Conservation (phyloP, 2,329 filamentous ascomycete species). For the Aureobasidium sp. region DNA sequence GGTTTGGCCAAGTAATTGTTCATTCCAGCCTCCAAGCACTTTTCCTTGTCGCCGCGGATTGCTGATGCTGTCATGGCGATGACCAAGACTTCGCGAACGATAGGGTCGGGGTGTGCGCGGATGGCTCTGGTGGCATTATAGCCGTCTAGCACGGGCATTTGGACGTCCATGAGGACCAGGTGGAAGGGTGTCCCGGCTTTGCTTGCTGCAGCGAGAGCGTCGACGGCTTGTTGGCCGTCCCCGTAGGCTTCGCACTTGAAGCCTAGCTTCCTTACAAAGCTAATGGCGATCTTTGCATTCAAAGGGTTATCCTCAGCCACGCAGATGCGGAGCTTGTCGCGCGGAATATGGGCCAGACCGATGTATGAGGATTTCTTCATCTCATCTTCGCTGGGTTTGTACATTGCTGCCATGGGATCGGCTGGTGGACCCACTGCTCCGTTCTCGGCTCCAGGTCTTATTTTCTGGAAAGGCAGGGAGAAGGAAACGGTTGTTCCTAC, state of each 20-base stretch:
- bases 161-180: constrained; percentile 88
- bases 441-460: constrained; percentile 42
- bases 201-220: constrained; percentile 68
- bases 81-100: constrained; percentile 75
- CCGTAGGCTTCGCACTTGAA: constrained; percentile 84
- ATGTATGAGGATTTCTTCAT: constrained; percentile 29
- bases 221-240: constrained; percentile 80
- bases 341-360: constrained; percentile 64
- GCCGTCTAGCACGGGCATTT: constrained; percentile 90
- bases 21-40: constrained; percentile 93
- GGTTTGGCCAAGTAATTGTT: constrained; percentile 96
- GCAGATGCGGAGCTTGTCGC: constrained; percentile 74
- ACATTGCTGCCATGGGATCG: constrained; percentile 44
- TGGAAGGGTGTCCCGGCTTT: constrained; percentile 71
- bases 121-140: constrained; percentile 85
- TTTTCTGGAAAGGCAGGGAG: constrained; percentile 77
- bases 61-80: constrained; percentile 97
- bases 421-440: constrained; percentile 35
- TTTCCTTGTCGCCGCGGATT: constrained; percentile 89
- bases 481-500: constrained; percentile 69
- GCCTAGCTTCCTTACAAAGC: constrained; percentile 78
- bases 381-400: constrained; percentile 30
- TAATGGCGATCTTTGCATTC: constrained; percentile 88
- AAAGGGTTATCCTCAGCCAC: constrained; percentile 94
- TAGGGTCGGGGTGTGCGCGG: constrained; percentile 64